Conservation (phyloP, 2,329 filamentous ascomycete genomes). For the Tetracladium maxilliforme region DNA sequence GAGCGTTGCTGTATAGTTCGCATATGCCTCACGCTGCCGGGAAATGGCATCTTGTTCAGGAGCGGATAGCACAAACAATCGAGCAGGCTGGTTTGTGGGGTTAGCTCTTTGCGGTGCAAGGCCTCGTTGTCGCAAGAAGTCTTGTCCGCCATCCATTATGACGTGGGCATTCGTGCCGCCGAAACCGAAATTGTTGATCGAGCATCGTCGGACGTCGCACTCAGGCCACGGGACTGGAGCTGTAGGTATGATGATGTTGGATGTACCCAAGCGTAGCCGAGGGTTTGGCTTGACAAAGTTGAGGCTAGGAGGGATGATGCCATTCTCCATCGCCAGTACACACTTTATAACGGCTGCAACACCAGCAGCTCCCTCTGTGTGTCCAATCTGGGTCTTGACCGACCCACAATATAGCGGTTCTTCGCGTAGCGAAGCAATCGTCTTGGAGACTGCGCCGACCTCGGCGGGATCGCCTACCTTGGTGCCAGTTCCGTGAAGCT, state of each 20-base stretch:
- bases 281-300: slow-evolving; percentile 21
- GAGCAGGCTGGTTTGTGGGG: neutral
- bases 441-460: slow-evolving; percentile 9
- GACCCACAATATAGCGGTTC: slow-evolving; percentile 10
- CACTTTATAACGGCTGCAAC: slow-evolving; percentile 12
- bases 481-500: slow-evolving; percentile 9
- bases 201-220: slow-evolving; percentile 2
- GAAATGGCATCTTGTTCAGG: neutral
- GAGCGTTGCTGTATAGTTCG: neutral
- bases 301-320: slow-evolving; percentile 12
- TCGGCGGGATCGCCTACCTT: slow-evolving; percentile 8
- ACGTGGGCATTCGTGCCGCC: slow-evolving; percentile 9
- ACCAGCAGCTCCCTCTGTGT: slow-evolving; percentile 9
- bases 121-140: too few relatives aligned
- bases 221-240: slow-evolving; percentile 4
- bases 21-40: neutral
- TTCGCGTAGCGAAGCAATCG: slow-evolving; percentile 9
- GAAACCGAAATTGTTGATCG: slow-evolving; percentile 7
- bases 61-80: neutral
- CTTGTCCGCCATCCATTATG: slow-evolving; percentile 7
- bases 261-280: too few relatives aligned
- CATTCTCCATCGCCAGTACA: slow-evolving; percentile 12
- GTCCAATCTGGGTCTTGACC: slow-evolving; percentile 13
- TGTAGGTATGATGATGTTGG: slow-evolving; percentile 2
- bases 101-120: too few relatives aligned